A percentile compares a stretch with the other conserved stretches of the same genome.
Conservation (phyloP, 208 protist genomes). For the Crithidia sp. region DNA sequence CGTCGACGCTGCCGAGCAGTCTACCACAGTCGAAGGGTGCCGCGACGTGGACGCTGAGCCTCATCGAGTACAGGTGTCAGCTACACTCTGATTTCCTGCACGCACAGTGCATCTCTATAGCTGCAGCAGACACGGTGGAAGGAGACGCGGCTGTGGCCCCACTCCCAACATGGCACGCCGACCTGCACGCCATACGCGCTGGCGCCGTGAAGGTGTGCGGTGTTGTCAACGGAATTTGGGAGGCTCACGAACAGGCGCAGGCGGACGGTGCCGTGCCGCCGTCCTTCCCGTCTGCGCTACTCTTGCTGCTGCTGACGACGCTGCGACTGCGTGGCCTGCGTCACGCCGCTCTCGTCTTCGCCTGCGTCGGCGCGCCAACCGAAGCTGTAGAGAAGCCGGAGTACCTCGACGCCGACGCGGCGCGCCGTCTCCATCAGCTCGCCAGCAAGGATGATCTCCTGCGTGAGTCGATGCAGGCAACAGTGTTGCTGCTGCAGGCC, state of each 20-base stretch:
- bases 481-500: constrained; percentile 15
- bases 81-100: constrained; percentile 18
- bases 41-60: constrained; percentile 42
- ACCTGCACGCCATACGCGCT: background rate
- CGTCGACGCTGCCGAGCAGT: background rate
- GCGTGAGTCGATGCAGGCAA: constrained; percentile 12
- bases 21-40: background rate
- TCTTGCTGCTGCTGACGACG: constrained; percentile 21
- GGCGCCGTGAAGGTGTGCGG: constrained; percentile 22
- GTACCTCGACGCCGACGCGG: background rate
- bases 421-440: background rate
- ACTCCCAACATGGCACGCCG: background rate
- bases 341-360: constrained; percentile 27
- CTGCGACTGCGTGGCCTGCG: constrained; percentile 39
- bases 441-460: constrained; percentile 7
- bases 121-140: background rate
- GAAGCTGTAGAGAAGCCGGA: background rate
- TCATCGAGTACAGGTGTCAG: constrained; percentile 38
- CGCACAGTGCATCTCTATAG: background rate
- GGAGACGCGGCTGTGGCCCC: background rate
- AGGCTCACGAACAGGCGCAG: background rate
- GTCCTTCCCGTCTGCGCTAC: constrained; percentile 10
- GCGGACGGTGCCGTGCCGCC: background rate
- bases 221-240: constrained; percentile 24
- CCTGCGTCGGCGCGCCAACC: background rate